Conservation (phyloP, 108 stramenopile species). For the Cyclotella baltica region DNA sequence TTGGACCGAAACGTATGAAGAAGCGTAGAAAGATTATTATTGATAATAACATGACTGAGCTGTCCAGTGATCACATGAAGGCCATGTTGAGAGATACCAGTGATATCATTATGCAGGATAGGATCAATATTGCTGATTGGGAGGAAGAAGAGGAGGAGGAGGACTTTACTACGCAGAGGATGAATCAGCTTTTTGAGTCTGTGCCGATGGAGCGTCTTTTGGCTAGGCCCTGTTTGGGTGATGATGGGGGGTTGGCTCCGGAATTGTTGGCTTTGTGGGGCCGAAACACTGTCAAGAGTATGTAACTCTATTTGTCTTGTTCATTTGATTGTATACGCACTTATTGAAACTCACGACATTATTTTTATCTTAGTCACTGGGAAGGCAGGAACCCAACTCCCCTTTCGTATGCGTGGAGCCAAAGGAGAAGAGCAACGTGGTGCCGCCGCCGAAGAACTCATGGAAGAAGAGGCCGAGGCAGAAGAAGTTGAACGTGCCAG, state of each 20-base stretch:
- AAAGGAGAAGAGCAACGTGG: conserved; percentile 57
- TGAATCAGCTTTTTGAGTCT: conserved; percentile 27
- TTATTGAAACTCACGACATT: no score
- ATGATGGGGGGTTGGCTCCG: conserved; percentile 75
- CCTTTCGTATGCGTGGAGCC: conserved; percentile 61
- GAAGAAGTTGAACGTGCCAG: conserved; percentile 62
- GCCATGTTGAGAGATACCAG: conserved; percentile 75
- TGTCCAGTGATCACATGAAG: conserved; percentile 78
- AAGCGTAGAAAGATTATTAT: conserved; percentile 86
- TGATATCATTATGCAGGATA: conserved; percentile 67
- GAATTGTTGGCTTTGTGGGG: conserved; percentile 71
- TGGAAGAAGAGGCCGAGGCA: conserved; percentile 58
- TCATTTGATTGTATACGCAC: background rate
- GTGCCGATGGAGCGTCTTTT: conserved; percentile 60
- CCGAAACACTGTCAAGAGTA: conserved; percentile 61
- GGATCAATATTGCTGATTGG: conserved; percentile 64
- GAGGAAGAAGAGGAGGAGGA: conserved; percentile 50
- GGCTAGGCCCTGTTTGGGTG: conserved; percentile 78
- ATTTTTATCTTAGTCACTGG: conserved; percentile 39
- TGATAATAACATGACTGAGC: conserved; percentile 86
- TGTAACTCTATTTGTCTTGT: background rate
- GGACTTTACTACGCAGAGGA: conserved; percentile 21
- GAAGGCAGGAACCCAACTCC: conserved; percentile 57
- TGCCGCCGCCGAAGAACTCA: conserved; percentile 43
- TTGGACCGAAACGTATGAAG: conserved; percentile 59